phyloP scores from a whole-genome alignment of 495 filamentous ascomycete species.

The Talaromyces adpressus region DNA sequence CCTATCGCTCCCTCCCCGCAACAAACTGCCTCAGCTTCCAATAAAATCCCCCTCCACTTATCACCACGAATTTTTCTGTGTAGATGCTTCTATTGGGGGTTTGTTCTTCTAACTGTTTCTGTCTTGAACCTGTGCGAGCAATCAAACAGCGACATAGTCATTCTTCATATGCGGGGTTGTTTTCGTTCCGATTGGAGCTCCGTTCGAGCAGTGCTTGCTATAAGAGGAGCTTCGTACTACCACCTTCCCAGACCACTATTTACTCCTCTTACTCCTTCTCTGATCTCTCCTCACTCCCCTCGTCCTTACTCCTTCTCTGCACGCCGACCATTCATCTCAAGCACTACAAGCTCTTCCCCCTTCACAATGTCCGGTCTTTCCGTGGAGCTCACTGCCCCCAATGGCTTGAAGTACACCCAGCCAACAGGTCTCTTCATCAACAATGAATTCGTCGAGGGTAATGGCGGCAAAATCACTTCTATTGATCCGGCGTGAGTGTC shows the following conservation, averaged over 20 bases:
- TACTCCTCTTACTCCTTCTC: neutral
- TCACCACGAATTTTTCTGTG: neutral
- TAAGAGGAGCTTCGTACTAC: neutral
- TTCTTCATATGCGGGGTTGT: neutral
- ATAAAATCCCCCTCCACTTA: neutral
- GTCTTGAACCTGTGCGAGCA: neutral
- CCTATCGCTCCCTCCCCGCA: neutral
- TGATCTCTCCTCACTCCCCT: neutral
- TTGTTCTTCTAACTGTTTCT: neutral
- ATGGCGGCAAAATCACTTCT: constrained; percentile 61
- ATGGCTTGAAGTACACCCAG: constrained; percentile 73
- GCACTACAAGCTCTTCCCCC: neutral
- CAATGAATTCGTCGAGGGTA: constrained; percentile 80
- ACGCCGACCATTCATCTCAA: neutral
- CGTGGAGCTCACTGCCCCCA: constrained; percentile 79
- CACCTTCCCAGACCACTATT: neutral
- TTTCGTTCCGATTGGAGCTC: neutral
- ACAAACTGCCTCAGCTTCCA: neutral
- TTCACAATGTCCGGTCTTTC: constrained; percentile 24
- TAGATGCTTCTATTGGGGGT: neutral
- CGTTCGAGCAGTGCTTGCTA: neutral
- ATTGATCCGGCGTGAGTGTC: constrained; percentile 74
- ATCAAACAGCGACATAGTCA: neutral
- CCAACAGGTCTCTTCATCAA: constrained; percentile 86
- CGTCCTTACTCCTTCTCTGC: neutral